Percentiles rank a stretch among this genome's conserved stretches.
These are phyloP conservation scores for Aegle marmelos DNA, from an alignment of 345 rosid genomes.

Conservation along the genomic window DNA sequence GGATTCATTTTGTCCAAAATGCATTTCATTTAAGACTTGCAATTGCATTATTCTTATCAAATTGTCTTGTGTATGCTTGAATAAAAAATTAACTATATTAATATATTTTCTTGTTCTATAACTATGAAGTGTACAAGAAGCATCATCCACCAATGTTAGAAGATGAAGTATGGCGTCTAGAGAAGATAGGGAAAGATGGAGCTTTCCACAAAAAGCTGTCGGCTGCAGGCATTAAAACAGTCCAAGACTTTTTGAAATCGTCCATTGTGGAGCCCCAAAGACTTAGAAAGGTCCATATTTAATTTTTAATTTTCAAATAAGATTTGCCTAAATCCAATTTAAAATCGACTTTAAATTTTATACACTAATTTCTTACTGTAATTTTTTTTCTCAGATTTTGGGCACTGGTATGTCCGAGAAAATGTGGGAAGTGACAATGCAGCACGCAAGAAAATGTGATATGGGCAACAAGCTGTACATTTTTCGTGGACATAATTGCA, in stretches of 20 bases:
- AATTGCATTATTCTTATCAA: no score
- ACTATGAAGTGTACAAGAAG: slow-evolving; percentile 76
- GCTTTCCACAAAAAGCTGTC: slow-evolving; percentile 76
- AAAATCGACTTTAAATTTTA: neutral
- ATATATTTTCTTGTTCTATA: neutral
- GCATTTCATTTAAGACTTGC: no score
- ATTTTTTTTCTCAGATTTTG: slow-evolving; percentile 44
- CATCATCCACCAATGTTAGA: slow-evolving; percentile 77
- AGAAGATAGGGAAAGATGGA: slow-evolving; percentile 87
- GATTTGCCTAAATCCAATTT: neutral
- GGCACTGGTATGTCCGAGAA: slow-evolving; percentile 75
- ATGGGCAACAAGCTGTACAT: slow-evolving; percentile 56
- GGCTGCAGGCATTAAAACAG: slow-evolving; percentile 36
- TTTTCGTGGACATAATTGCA: slow-evolving; percentile 28
- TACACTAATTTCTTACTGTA: neutral
- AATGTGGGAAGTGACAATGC: slow-evolving; percentile 69
- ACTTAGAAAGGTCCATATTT: slow-evolving; percentile 49
- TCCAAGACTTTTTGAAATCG: slow-evolving; percentile 77
- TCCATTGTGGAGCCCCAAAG: slow-evolving; percentile 43
- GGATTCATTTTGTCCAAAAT: no score
- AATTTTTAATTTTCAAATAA: neutral
- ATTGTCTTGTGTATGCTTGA: no score
- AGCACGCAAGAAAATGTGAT: slow-evolving; percentile 69
- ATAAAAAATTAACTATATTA: neutral
- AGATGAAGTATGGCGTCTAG: slow-evolving; percentile 89